Evolutionary conservation across 75 land plant genomes (phyloP).

Genomic region (Pinus taeda): DNA sequence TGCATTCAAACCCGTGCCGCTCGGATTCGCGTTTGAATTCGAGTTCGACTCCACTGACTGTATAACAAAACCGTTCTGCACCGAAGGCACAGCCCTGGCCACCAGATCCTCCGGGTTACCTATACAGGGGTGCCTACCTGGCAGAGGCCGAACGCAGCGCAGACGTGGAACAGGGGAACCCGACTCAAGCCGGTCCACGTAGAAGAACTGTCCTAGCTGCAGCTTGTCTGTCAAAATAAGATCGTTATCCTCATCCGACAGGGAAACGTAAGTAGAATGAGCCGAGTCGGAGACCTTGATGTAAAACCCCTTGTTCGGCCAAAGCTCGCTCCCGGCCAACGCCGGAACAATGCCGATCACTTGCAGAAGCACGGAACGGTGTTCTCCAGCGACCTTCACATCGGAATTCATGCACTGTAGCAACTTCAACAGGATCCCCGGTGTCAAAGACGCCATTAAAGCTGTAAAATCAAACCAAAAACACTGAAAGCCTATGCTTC

Average conservation of each 20-base stretch:
- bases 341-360: conserved; percentile 83
- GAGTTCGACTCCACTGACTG: conserved; percentile 18
- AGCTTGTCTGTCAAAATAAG: conserved; percentile 75
- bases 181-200: conserved; percentile 68
- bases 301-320: conserved; percentile 81
- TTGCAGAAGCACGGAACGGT: conserved; percentile 68
- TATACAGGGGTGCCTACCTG: conserved; percentile 68
- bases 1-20: conserved; percentile 9
- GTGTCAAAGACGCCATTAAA: conserved; percentile 75
- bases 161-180: conserved; percentile 53
- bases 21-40: conserved; percentile 7
- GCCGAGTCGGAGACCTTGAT: conserved; percentile 90
- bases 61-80: conserved; percentile 36
- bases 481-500: too few species aligned
- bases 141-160: conserved; percentile 64
- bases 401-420: conserved; percentile 84
- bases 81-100: conserved; percentile 24
- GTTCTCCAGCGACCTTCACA: conserved; percentile 67
- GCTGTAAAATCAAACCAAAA: too few species aligned
- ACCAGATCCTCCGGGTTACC: conserved; percentile 71
- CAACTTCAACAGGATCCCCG: conserved; percentile 89
- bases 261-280: conserved; percentile 88
- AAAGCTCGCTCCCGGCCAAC: conserved; percentile 55
- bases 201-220: conserved; percentile 87
- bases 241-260: conserved; percentile 69